Percentiles rank a stretch among this genome's conserved stretches.
Evolutionary conservation across 2,329 filamentous ascomycete genomes (phyloP).

Genomic region (Corinectria fuckeliana): DNA sequence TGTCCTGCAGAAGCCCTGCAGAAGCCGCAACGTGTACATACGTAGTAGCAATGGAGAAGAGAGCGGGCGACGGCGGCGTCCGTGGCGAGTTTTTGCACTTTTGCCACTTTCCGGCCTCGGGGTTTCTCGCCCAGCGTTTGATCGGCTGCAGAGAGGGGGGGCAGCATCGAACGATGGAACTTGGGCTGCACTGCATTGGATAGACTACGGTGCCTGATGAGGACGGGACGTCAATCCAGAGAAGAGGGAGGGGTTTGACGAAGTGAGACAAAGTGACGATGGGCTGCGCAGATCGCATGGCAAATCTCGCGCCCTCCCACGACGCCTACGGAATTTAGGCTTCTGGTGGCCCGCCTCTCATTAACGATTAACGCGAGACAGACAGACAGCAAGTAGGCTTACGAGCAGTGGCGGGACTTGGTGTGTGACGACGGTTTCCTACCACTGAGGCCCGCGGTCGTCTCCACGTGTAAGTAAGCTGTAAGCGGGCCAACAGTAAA

Average conservation of each 20-base stretch:
- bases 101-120: neutral
- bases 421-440: neutral
- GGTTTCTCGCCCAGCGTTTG: neutral
- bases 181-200: neutral
- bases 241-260: neutral
- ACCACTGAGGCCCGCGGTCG: conserved; percentile 10
- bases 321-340: neutral
- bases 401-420: neutral
- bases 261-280: neutral
- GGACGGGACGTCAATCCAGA: neutral
- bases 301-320: neutral
- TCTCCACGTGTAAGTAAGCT: conserved; percentile 17
- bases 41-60: no score
- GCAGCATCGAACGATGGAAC: neutral
- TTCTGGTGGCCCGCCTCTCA: neutral
- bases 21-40: no score
- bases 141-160: neutral
- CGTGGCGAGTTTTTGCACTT: neutral
- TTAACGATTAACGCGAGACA: no score
- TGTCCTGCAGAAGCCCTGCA: neutral
- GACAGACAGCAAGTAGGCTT: no score
- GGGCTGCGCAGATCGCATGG: neutral
- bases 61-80: neutral
- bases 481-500: conserved; percentile 1
- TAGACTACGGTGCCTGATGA: neutral